Conservation (phyloP, 2,329 filamentous ascomycete genomes). For the Aspergillus pseudoviridinutans region DNA sequence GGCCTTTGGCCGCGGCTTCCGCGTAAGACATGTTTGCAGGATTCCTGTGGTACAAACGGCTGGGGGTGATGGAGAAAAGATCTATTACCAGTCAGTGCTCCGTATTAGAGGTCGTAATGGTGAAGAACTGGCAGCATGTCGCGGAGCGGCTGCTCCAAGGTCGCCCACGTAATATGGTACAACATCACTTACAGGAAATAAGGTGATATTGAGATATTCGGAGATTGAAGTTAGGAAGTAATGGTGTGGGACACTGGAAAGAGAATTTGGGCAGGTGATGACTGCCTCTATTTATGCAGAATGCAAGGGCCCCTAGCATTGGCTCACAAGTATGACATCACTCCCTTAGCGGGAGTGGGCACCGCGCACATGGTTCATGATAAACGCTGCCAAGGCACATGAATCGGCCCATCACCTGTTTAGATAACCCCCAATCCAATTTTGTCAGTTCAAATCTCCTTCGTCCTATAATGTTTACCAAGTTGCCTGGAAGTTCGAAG, state of each 20-base stretch:
- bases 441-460: not conserved
- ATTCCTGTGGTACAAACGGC: not conserved
- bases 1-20: constrained; percentile 44
- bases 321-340: not conserved
- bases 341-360: not conserved
- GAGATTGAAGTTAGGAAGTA: not conserved
- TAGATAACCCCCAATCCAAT: not conserved
- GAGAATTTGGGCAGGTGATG: not conserved
- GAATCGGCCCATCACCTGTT: not conserved
- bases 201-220: not conserved
- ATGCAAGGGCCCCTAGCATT: not conserved
- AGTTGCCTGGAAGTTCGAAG: no score
- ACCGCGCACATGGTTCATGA: not conserved
- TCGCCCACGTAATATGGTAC: not conserved
- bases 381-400: not conserved
- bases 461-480: not conserved
- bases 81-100: not conserved
- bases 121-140: not conserved
- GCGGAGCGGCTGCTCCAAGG: not conserved
- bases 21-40: constrained; percentile 45
- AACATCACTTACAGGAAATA: not conserved
- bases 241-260: not conserved
- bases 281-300: not conserved
- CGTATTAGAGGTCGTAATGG: not conserved
- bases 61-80: not conserved